Conservation (phyloP, 768 basidiomycete genomes). For the Lentinula edodes region DNA sequence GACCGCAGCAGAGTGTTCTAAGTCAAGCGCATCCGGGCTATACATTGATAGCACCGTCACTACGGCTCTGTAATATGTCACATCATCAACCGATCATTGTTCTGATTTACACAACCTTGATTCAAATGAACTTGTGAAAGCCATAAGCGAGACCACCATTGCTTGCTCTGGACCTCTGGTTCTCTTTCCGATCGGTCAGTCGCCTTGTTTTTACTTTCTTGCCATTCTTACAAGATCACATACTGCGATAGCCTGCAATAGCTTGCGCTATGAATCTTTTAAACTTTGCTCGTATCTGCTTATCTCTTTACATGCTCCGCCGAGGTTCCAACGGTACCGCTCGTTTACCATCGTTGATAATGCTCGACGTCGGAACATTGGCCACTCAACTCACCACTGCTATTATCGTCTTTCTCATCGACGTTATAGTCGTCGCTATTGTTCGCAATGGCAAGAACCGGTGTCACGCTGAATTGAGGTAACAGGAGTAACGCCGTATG, state of each 20-base stretch:
- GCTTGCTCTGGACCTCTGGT: constrained; percentile 32
- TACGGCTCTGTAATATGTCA: constrained; percentile 28
- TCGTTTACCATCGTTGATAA: constrained; percentile 31
- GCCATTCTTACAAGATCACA: background rate
- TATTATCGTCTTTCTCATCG: constrained; percentile 42
- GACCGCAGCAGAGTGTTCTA: constrained; percentile 39
- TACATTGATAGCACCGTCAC: constrained; percentile 46
- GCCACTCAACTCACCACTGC: constrained; percentile 39
- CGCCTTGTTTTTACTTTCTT: background rate
- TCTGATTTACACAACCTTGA: constrained; percentile 7
- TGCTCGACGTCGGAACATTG: constrained; percentile 29
- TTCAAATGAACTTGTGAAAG: constrained; percentile 27
- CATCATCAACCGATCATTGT: constrained; percentile 3
- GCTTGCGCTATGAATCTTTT: constrained; percentile 46
- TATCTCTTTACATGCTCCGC: constrained; percentile 37
- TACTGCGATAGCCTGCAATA: constrained; percentile 12
- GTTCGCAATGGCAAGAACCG: constrained; percentile 35
- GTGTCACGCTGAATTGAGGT: constrained; percentile 39
- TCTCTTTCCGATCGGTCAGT: constrained; percentile 49
- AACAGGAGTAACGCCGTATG: constrained; percentile 44
- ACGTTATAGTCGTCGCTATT: constrained; percentile 43
- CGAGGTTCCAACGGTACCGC: constrained; percentile 24
- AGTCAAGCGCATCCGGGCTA: constrained; percentile 41
- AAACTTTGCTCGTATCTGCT: constrained; percentile 34
- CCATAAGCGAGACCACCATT: constrained; percentile 40